phyloP scores from a whole-genome alignment of 371 early-diverging fungal genomes.

The Mortierella sp. region DNA sequence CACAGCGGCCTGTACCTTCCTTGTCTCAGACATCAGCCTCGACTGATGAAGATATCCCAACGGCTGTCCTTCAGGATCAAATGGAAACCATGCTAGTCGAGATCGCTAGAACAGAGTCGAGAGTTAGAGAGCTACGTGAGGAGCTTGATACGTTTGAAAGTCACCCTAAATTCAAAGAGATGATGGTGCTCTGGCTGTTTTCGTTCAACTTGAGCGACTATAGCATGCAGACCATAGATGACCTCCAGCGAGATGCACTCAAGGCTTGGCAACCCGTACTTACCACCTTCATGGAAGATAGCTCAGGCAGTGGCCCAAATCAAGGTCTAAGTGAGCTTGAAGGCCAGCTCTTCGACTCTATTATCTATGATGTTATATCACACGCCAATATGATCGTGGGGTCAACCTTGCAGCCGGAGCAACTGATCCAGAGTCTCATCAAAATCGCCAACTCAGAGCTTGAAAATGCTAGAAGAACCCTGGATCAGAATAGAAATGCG shows the following conservation, averaged over 20 bases:
- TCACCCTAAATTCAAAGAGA: slow-evolving; percentile 41
- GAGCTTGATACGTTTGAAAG: slow-evolving; percentile 51
- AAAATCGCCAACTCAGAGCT: slow-evolving; percentile 39
- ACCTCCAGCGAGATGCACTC: slow-evolving; percentile 42
- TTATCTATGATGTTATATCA: slow-evolving; percentile 49
- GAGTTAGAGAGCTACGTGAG: slow-evolving; percentile 47
- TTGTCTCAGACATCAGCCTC: slow-evolving; percentile 5
- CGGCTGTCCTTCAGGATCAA: slow-evolving; percentile 52
- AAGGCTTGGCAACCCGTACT: slow-evolving; percentile 45
- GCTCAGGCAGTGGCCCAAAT: neutral
- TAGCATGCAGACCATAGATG: slow-evolving; percentile 21
- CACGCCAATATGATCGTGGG: slow-evolving; percentile 53
- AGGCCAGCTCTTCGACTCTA: slow-evolving; percentile 33
- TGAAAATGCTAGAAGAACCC: slow-evolving; percentile 23
- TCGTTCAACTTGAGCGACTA: slow-evolving; percentile 45
- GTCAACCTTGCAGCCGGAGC: slow-evolving; percentile 29
- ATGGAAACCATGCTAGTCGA: slow-evolving; percentile 48
- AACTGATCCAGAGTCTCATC: slow-evolving; percentile 42
- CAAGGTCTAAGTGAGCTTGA: slow-evolving; percentile 35
- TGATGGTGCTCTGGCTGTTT: slow-evolving; percentile 49
- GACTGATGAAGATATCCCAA: slow-evolving; percentile 50
- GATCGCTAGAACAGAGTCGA: slow-evolving; percentile 35
- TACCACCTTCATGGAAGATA: slow-evolving; percentile 15
- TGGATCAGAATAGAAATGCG: slow-evolving; percentile 36
- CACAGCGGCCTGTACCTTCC: slow-evolving; percentile 4